Evolutionary conservation across 805 yeast genomes (phyloP), one percentile per base, ranked within the genome.

Genomic region (Candida ortonii): DNA sequence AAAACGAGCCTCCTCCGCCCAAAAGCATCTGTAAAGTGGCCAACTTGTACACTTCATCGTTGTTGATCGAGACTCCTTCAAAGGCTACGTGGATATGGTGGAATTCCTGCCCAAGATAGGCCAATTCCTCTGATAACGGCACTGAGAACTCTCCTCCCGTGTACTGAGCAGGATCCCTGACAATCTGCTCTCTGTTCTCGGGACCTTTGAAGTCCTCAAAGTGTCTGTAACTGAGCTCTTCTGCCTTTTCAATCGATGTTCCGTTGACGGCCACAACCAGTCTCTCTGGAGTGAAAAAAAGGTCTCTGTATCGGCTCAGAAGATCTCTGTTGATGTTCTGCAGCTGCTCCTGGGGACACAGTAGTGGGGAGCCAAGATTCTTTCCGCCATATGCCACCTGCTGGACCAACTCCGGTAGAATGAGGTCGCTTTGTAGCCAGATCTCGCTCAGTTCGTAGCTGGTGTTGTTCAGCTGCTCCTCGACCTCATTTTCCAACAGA

Each of bases 1-100:
- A 81, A 55, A 93, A 93, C 1, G 97, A 88, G 5, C 96, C 95
- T 38, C 97, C 98, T 22, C 97, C 97, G 26, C 98, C 98, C 10
- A 93, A 65, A 15, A 90, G 67, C 40, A 89, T 86, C 57, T 93
- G 97, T 38, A 93, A 68, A 1, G 88, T 79, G 2, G 97, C 96
- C 24, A 88, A 66, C 1, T 95, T 94, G 53, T 93, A 93, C 27
- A 89, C 78, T 50, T 93, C 97, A 13, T 85, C 86, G 54, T 84
- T 80, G 33, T 77, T 73, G 20, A 88, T 80, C 1, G 96, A 82
- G 3, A 84, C 68, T 16, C 97, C 95, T 58, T 93, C 90, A 56
- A 84, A 93, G 1, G 84, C 95, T 22, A 93, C 71, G 57, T 86
- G 86, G 52, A 90, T 71, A 57, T 90, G 95, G 42, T 80, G 82